Percentiles rank a stretch among this genome's conserved stretches.
These are phyloP conservation scores for Erucastrum elatum DNA, from an alignment of 345 rosid genomes.

Conservation along the genomic window DNA sequence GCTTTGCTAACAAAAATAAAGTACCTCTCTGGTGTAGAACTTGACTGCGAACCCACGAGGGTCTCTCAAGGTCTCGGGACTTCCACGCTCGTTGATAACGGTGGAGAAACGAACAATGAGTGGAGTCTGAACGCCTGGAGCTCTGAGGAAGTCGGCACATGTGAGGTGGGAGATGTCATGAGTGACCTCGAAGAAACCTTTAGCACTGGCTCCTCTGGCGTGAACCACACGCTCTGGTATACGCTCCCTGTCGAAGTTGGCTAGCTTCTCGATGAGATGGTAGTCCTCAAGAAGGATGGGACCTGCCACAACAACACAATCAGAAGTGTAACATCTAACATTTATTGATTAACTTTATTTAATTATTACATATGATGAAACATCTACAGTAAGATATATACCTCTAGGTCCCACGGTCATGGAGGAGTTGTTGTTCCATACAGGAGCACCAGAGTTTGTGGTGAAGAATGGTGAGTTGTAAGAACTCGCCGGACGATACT, in stretches of 20 bases:
- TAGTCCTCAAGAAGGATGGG: constrained; percentile 93
- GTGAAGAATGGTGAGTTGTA: constrained; percentile 45
- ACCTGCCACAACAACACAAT: constrained; percentile 45
- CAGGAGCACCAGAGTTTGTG: constrained; percentile 49
- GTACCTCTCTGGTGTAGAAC: constrained; percentile 90
- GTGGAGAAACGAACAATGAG: constrained; percentile 92
- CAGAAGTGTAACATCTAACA: neutral
- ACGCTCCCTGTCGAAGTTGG: constrained; percentile 79
- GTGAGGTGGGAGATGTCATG: constrained; percentile 70
- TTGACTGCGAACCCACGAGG: constrained; percentile 94
- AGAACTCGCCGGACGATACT: constrained; percentile 45
- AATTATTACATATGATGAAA: neutral
- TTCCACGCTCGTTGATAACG: constrained; percentile 90
- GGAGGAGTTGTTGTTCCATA: constrained; percentile 48
- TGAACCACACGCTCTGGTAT: constrained; percentile 96
- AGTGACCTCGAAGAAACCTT: constrained; percentile 91
- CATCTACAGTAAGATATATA: neutral
- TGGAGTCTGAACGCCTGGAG: constrained; percentile 90
- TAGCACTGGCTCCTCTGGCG: constrained; percentile 94
- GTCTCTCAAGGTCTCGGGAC: constrained; percentile 90
- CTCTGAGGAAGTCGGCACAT: constrained; percentile 86
- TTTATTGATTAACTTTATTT: neutral
- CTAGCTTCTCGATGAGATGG: constrained; percentile 80
- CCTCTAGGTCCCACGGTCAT: constrained; percentile 47
- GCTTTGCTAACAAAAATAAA: neutral